Evolutionary conservation across 2,329 filamentous ascomycete genomes (phyloP).

Genomic region (Pyricularia sp.): DNA sequence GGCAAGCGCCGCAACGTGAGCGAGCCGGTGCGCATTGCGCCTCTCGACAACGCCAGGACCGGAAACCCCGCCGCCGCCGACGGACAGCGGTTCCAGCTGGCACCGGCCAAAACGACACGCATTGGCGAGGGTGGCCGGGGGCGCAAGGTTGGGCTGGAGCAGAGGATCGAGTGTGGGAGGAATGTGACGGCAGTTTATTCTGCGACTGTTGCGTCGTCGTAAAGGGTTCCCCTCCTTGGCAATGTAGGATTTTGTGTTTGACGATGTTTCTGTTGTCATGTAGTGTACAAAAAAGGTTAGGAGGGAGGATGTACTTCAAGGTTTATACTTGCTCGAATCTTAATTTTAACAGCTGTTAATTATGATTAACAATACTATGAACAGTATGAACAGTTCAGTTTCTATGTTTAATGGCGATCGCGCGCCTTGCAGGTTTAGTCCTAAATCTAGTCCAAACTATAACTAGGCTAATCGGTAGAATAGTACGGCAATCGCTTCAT

Average conservation of each 20-base stretch:
- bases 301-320: background rate
- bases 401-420: background rate
- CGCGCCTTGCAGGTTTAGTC: background rate
- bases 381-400: background rate
- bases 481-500: too few relatives aligned
- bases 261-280: background rate
- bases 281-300: background rate
- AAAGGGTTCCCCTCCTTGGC: background rate
- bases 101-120: constrained; percentile 58
- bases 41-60: constrained; percentile 52
- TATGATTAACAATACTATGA: background rate
- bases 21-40: constrained; percentile 64
- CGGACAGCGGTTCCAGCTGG: constrained; percentile 65
- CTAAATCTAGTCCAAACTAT: too few relatives aligned
- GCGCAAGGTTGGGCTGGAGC: constrained; percentile 63
- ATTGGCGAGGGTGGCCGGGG: constrained; percentile 47
- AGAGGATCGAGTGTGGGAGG: constrained; percentile 77
- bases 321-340: background rate
- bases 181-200: constrained; percentile 78
- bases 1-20: constrained; percentile 74
- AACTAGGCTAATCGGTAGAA: too few relatives aligned
- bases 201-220: constrained; percentile 6
- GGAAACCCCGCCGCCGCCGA: constrained; percentile 47
- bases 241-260: background rate
- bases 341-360: background rate